Evolutionary conservation across 169 alveolate species (phyloP).

Genomic region (Eimeria falciformis): DNA sequence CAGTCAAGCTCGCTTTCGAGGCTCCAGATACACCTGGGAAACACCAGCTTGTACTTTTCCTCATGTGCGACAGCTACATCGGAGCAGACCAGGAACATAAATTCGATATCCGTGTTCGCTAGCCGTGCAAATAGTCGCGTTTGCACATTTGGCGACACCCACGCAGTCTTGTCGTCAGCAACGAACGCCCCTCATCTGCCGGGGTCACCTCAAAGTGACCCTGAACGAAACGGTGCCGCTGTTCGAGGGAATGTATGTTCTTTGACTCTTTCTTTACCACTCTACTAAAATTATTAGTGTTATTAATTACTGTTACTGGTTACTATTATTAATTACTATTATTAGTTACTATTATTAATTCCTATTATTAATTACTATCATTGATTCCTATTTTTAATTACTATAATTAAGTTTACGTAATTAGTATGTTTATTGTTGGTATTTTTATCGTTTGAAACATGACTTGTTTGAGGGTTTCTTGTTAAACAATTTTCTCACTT

Average conservation of each 20-base stretch:
- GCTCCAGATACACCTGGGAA: constrained; percentile 88
- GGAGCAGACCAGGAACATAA: constrained; percentile 81
- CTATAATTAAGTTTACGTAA: too few relatives aligned
- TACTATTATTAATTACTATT: too few relatives aligned
- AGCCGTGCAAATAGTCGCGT: not conserved
- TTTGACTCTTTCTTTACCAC: too few relatives aligned
- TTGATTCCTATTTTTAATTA: too few relatives aligned
- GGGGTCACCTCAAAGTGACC: not conserved
- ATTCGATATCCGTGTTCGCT: constrained; percentile 76
- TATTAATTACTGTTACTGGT: too few relatives aligned
- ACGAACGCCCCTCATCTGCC: not conserved
- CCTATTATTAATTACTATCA: too few relatives aligned
- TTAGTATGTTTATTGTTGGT: too few relatives aligned
- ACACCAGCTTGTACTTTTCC: constrained; percentile 85
- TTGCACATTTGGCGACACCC: not conserved
- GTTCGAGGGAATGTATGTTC: not conserved
- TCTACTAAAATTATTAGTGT: too few relatives aligned
- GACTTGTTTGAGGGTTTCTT: too few relatives aligned
- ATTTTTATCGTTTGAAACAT: too few relatives aligned
- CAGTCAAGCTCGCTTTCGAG: constrained; percentile 87
- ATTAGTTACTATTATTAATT: too few relatives aligned
- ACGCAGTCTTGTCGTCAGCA: not conserved
- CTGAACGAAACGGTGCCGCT: not conserved
- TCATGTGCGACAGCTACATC: constrained; percentile 84
- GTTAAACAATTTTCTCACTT: too few relatives aligned